Base-by-base conservation (phyloP, 2,329 filamentous ascomycete species). In the Periconia macrospinosa region DNA sequence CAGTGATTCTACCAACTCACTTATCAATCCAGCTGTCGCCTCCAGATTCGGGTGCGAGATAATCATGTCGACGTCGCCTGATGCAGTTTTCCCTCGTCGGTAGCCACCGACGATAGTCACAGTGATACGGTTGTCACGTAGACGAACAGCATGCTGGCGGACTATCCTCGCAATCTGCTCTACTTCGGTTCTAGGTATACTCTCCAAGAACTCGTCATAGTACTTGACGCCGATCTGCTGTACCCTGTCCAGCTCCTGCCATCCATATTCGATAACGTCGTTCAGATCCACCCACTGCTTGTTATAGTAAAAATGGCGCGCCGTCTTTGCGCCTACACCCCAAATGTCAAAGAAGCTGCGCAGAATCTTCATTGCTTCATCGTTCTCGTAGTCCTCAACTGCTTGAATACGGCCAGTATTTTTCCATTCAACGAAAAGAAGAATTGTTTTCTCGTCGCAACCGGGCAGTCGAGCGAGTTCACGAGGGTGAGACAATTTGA, bases 141-240 rank as follows among this genome's bases (percentile, higher is more conserved):
- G 79, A 17, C 71, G 75, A 44, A 86, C 84, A 1, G 91, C 91
- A 57, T 94, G 86, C 1, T 76, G 65, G 1, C 88, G 79, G 15
- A 97, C 82, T 1, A 80, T 78, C 5, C 76, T 65, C 0, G 83
- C 84, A 49, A 96, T 96, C 0, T 70, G 66, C 61, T 91, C 86
- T 0, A 91, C 89, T 71, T 97, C 92, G 0, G 67, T 53, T 1
- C 92, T 84, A 0, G 90, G 83, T 5, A 97, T 90, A 14, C 83
- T 85, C 15, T 81, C 74, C 44, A 83, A 77, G 51, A 99, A 89
- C 58, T 97, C 93, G 33, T 95, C 89, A 70, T 95, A 96, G 74
- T 87, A 97, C 70, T 97, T 97, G 43, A 97, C 79, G 0, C 94
- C 93, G 51, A 97, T 96, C 70, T 97, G 92, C 72, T 97, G 93